Evolutionary conservation across 345 rosid genomes (phyloP), one percentile per base, ranked within the genome.

Genomic region (Eucalyptus marginata): DNA sequence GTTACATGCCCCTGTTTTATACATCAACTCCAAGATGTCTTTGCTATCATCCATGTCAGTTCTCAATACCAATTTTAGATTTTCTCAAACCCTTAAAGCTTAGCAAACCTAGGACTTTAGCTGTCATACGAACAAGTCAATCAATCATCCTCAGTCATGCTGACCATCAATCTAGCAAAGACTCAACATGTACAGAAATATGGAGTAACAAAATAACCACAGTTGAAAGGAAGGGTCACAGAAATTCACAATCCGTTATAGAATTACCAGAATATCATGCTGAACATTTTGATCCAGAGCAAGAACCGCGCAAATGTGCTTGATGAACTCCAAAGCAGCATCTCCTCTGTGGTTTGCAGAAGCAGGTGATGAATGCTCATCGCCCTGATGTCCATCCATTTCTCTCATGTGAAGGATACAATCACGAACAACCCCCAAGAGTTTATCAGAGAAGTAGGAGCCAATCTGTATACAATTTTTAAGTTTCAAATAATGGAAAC

Each of bases 231-330:
- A 40, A 33, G 80, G 24, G 83, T 36, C 27, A 11, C 24, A 44
- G 47, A 20, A 76, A 76, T 36, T 36, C 14, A 76, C 15, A 2
- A 76, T 20, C 46, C 3, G 2, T 27, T 36, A 36, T 87, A 90
- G 66, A 52, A 89, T 90, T 93, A 96, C 99, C 97, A 96, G 95
- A 93, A 97, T 93, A 91, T 96, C 98, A 86, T 96, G 96, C 91
- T 94, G 96, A 91, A 96, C 97, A 88, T 92, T 93, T 27, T 93
- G 95, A 93, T 97, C 99, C 87, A 97, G 98, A 80, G 95, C 96
- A 88, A 97, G 91, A 93, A 95, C 97, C 89, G 98, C 96, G 90
- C 94, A 96, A 71, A 94, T 93, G 91, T 94, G 93, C 94, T 95
- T 97, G 89, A 97, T 93, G 88, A 97, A 95, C 89, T 97, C 98